Percentiles rank a stretch among this genome's conserved stretches.
Evolutionary conservation across 2,329 filamentous ascomycete species (phyloP).

Genomic region (Diaporthe ampelina): DNA sequence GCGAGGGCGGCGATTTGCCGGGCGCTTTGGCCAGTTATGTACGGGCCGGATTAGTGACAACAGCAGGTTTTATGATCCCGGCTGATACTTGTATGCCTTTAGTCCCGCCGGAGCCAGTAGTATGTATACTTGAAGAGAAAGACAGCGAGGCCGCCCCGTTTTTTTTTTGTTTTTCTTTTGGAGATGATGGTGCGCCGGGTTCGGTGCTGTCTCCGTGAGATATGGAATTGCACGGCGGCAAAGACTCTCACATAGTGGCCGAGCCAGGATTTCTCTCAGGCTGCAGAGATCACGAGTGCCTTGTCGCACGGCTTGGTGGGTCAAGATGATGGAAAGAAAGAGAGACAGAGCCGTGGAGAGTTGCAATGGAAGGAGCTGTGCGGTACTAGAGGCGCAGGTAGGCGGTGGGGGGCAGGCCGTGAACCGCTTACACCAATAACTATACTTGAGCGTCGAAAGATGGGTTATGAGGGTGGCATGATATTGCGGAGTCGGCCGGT

Average conservation of each 20-base stretch:
- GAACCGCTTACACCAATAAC: slow-evolving; percentile 18
- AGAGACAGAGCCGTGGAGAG: neutral
- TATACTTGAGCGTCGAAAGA: neutral
- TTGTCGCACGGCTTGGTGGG: neutral
- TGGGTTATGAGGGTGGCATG: slow-evolving; percentile 33
- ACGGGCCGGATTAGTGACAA: neutral
- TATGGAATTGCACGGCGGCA: neutral
- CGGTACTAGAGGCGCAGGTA: neutral
- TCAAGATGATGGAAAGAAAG: neutral
- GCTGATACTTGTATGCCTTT: neutral
- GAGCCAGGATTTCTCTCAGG: neutral
- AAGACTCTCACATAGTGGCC: slow-evolving; percentile 27
- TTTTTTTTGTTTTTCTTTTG: too few relatives aligned
- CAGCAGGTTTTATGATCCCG: neutral
- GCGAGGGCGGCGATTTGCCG: neutral
- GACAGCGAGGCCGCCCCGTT: neutral
- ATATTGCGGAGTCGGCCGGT: neutral
- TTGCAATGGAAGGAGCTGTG: slow-evolving; percentile 5
- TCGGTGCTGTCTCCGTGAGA: neutral
- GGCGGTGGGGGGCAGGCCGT: neutral
- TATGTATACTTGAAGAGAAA: neutral
- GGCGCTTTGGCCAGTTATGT: slow-evolving; percentile 10
- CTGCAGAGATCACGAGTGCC: neutral
- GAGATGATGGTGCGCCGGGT: slow-evolving; percentile 1
- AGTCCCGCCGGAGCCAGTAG: neutral